Evolutionary conservation across 768 basidiomycete genomes (phyloP), one percentile per base, ranked within the genome.

Genomic region (Collybia sordida): DNA sequence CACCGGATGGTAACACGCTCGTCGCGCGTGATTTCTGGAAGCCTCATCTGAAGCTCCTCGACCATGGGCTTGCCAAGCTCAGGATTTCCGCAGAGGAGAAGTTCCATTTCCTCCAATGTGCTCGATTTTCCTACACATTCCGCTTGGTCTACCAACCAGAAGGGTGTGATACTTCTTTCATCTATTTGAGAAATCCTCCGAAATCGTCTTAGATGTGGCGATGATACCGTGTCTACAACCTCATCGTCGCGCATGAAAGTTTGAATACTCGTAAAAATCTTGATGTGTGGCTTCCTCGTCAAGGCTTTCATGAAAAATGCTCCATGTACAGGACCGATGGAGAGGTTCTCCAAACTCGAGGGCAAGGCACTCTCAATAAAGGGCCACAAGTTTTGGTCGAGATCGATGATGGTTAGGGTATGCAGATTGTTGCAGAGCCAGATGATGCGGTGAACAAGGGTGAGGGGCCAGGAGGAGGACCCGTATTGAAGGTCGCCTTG

Each of bases 211-310:
- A 69, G 56, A 18, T 59, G 53, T 15, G 69, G 62, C 19, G 62
- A 65, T 14, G 55, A 50, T 24, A 70, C 59, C 24, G 67, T 50
- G 31, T 68, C 64, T 27, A 53, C 54, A 14, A 72, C 56, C 53
- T 72, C 73, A 34, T 62, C 64, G 44, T 70, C 70, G 5, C 66
- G 59, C 64, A 73, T 65, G 56, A 59, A 67, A 15, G 67, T 67
- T 12, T 62, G 55, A 7, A 53, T 54, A 47, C 68, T 72, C n/a
- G 69, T 70, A 51, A 73, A 64, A 35, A 48, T 46, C 23, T 53
- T 53, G 27, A 72, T 47, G 12, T 42, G 52, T 11, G 63, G 65
- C 8, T 40, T 38, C 41, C 61, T 61, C 8, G 49, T 57, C 18
- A 73, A 56, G n/a, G 62, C 47, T 14, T 64, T 60, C 8, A 63